phyloP scores from a whole-genome alignment of 208 protist genomes.

The Naegleria lovaniensis region DNA sequence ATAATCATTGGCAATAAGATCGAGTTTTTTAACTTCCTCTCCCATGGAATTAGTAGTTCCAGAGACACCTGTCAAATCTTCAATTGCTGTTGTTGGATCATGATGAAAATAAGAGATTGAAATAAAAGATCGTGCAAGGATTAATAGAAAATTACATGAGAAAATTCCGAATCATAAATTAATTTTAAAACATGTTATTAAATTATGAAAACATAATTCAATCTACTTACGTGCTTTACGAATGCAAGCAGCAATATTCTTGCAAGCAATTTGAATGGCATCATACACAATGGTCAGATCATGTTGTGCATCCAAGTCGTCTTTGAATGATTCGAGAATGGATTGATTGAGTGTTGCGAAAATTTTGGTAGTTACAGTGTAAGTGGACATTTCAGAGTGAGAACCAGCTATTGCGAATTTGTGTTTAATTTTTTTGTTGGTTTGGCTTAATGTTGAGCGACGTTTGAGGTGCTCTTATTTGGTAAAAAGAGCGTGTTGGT shows the following conservation, averaged over 20 bases:
- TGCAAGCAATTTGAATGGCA: slow-evolving; percentile 18
- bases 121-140: too few relatives aligned
- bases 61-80: background rate
- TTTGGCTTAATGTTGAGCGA: too few relatives aligned
- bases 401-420: too few relatives aligned
- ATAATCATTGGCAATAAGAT: slow-evolving; percentile 24
- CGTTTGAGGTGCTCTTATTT: too few relatives aligned
- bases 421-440: background rate
- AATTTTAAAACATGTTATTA: too few relatives aligned
- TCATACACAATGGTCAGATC: background rate
- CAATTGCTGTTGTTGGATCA: background rate
- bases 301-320: background rate
- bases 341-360: background rate
- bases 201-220: background rate
- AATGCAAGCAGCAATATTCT: background rate
- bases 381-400: background rate
- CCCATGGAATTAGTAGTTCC: slow-evolving; percentile 4
- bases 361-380: background rate
- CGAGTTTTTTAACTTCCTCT: slow-evolving; percentile 28
- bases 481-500: too few relatives aligned
- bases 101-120: too few relatives aligned
- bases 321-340: background rate
- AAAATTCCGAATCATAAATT: background rate
- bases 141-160: background rate
- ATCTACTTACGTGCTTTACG: background rate